Base-by-base conservation (phyloP, 1,139 yeast species). In the Lodderomyces parapsilosis region DNA sequence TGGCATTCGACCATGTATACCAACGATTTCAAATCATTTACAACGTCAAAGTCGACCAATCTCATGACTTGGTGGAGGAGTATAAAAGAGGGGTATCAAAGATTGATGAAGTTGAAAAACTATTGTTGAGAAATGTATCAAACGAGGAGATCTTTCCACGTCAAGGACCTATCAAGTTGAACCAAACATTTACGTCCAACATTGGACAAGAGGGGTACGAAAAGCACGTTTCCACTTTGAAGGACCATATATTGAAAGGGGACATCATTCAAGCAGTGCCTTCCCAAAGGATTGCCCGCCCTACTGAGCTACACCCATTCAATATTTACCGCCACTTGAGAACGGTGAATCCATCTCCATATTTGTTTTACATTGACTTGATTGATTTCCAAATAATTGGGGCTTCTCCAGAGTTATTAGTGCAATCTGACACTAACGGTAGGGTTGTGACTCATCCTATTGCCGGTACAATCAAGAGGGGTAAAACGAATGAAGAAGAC, bases 221-320 rank as follows among this genome's bases (percentile, higher is more conserved):
- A 64, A 58, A 57, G 38, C 96, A 88, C 62, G 99, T 93, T 35
- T 64, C 74, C 22, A 75, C 68, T 10, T 76, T 93, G 57, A 90
- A 89, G 59, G 66, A 81, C 39, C 97, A 93, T 58, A 93, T 93
- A 55, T 68, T 83, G 55, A 80, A 81, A 55, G 99, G 99, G 43
- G 98, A 93, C 59, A 88, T 93, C 45, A 87, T 93, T 66, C 99
- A 93, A 65, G 97, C 96, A 1, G 99, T 93, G 14, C 99, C 99
- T 7, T 90, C 97, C 0, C 99, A 93, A 70, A 78, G 99, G 59
- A 90, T 93, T 24, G 90, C 96, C 5, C 83, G 97, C 63, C 96
- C 96, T 31, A 93, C 99, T 0, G 82, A 91, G 5, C 74, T 93
- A 54, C 98, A 93, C 61, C 98, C 99, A 2, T 93, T 93, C 78